Base-by-base conservation (phyloP, 2,329 filamentous ascomycete genomes). In the Basipetospora chlamydospora region DNA sequence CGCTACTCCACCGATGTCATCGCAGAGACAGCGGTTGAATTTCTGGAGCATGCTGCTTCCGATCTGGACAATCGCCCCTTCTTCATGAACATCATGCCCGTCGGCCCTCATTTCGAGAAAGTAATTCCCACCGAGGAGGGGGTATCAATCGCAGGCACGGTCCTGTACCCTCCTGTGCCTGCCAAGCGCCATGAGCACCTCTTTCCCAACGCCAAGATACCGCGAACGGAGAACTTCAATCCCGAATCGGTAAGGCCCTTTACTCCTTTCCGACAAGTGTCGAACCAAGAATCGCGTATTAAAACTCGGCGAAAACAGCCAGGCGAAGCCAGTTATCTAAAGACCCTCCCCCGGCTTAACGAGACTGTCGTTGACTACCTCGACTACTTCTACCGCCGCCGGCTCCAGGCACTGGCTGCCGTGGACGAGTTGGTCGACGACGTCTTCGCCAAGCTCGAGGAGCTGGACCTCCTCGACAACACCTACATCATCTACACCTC, bases 141-240 rank as follows among this genome's bases (percentile, higher is more conserved):
- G 6, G 47, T 49, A 38, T 47, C 46, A 0, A 42, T 40, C 26
- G 34, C 18, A 23, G 25, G n/a, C 12, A 39, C 6, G 1, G 63
- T 69, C 48, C 13, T 18, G 7, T 57, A 53, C 5, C 60, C 61
- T 0, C 74, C 75, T 0, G 60, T 79, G 12, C 65, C 77, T 0
- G 65, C 74, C 0, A 58, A 71, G 28, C 61, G 77, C 29, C 77
- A 85, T 42, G 58, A 63, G 28, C 53, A 77, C 47, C 60, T 82
- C 0, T 84, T 84, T 48, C 50, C 62, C 3, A 64, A 70, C 20
- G 65, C 61, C 0, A 66, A 60, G 16, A 66, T 81, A 0, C 79
- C 79, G 0, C 60, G 79, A 7, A 74, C 66, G 0, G 55, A 61
- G 0, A 72, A 73, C 48, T 84, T 83, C 53, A 84, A 85, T 44